These are phyloP conservation scores for Erodium moschatum DNA, from an alignment of 441 rosid species.

Conservation along the genomic window DNA sequence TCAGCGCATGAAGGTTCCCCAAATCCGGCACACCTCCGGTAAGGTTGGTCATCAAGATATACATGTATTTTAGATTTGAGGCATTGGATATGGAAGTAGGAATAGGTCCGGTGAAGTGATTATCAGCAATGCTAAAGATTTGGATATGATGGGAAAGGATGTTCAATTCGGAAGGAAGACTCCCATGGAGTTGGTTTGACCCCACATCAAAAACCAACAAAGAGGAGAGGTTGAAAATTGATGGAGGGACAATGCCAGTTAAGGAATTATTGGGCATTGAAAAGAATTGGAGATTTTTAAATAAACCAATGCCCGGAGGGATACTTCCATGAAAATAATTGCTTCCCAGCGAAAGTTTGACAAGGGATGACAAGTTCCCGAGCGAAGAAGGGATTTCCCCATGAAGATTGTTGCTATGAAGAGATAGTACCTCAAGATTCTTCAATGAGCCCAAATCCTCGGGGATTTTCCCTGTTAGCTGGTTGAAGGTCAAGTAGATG, in stretches of 20 bases:
- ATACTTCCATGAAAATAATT: slow-evolving; percentile 20
- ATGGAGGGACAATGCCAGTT: slow-evolving; percentile 22
- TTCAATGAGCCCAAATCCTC: background rate
- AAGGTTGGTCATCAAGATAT: background rate
- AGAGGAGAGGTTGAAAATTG: slow-evolving; percentile 24
- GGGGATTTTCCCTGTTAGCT: slow-evolving; percentile 13
- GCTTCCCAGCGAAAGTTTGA: background rate
- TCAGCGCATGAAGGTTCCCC: slow-evolving; percentile 3
- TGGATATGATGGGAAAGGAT: slow-evolving; percentile 14
- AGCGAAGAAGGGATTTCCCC: slow-evolving; percentile 21
- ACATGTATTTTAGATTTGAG: slow-evolving; percentile 2
- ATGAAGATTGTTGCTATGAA: slow-evolving; percentile 8
- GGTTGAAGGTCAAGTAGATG: background rate
- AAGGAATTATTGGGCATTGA: slow-evolving; percentile 6
- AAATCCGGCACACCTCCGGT: slow-evolving; percentile 14
- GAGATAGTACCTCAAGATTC: slow-evolving; percentile 5
- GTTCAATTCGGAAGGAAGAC: slow-evolving; percentile 17
- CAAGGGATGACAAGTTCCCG: slow-evolving; percentile 22
- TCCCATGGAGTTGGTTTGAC: slow-evolving; percentile 18
- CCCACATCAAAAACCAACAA: background rate
- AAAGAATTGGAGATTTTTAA: slow-evolving; percentile 1
- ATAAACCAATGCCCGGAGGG: slow-evolving; percentile 19
- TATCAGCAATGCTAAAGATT: background rate
- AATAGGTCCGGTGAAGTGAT: slow-evolving; percentile 18
- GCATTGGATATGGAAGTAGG: slow-evolving; percentile 26